Base-by-base conservation (phyloP, 352 stramenopile species). In the Globisporangium spiculum region DNA sequence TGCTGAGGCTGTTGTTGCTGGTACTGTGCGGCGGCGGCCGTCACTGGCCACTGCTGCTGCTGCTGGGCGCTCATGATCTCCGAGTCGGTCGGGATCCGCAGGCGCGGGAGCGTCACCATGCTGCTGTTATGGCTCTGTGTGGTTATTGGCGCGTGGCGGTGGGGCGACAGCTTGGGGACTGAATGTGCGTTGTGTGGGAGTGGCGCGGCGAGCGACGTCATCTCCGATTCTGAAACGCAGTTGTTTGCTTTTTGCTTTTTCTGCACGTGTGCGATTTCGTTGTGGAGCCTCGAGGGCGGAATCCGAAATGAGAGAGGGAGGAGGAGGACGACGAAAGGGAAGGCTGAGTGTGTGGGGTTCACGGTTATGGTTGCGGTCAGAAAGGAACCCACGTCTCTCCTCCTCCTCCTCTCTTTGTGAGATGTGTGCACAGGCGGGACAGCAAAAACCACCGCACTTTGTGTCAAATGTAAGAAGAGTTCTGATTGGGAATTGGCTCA, bases 21-120 rank as follows among this genome's bases (percentile, higher is more conserved):
- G 27, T 50, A 6, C 52, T 68, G 63, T 3, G 16, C 1, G 41
- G 41, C 41, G 14, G 41, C 41, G 16, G 26, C 36, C 7, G 60
- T 48, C 4, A 32, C 30, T 32, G 36, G 50, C 41, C 41, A 36
- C 24, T 20, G 56, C 18, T 53, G 65, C 56, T 61, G 58, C 44
- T 61, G 32, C 8, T 38, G 58, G 30, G 55, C 52, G 52, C 53
- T 36, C 57, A 66, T 48, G 60, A 71, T 54, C 24, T 69, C 67
- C 26, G 60, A 67, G 30, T 74, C 63, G 57, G 48, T 67, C 26
- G 60, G 67, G 66, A 71, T 71, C 27, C 66, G 59, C n/a, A 71
- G 60, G 16, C 55, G 54, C 10, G 66, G 66, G 12, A 71, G 60
- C 34, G 34, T 67, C 50, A 67, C 62, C 48, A 55, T 27, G 48